Base-by-base conservation (phyloP, 305 asterid species). In the Fraxinus xanthoxyloides region DNA sequence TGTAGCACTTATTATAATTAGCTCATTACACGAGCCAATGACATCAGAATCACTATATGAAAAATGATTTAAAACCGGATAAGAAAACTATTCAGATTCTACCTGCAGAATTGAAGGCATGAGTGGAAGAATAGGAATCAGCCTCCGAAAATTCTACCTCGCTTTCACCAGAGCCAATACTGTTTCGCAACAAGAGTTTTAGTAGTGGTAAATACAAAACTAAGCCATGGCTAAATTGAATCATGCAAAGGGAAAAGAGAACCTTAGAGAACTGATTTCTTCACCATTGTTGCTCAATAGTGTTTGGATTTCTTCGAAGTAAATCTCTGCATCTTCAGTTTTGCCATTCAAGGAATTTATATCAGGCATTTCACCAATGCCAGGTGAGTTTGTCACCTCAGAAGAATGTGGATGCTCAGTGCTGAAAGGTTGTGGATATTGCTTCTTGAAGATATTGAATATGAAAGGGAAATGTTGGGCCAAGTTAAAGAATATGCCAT, bases 391-490 rank as follows among this genome's bases (percentile, higher is more conserved):
- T 74, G 81, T 82, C 84, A 24, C 85, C 79, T 86, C 87, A 54
- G 95, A 82, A 79, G 69, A 77, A 78, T 35, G 78, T 19, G 85
- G 82, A 85, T 35, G 81, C 83, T 85, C 86, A 78, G 88, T 56
- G 85, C 79, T 87, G 79, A 78, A 46, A 70, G 84, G 85, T 82
- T 89, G 90, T 81, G 82, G 89, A 79, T 86, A 69, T 81, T 89
- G 90, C 90, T 91, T 93, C 90, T 91, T 92, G 82, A 94, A 90
- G 86, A 94, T 86, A 82, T 91, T 90, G 84, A 91, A 91, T 81
- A 96, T 77, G 89, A 93, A 96, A 75, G 99, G 98, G 84, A 96
- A 89, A 89, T 82, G 95, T 74, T 86, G 92, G 51, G 91, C 97
- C 79, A 96, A 87, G 89, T 91, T 91, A 79, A 93, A 90, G 75